These are phyloP conservation scores for Trichoderma sp. DNA, from an alignment of 2,329 filamentous ascomycete species.

Conservation along the genomic window DNA sequence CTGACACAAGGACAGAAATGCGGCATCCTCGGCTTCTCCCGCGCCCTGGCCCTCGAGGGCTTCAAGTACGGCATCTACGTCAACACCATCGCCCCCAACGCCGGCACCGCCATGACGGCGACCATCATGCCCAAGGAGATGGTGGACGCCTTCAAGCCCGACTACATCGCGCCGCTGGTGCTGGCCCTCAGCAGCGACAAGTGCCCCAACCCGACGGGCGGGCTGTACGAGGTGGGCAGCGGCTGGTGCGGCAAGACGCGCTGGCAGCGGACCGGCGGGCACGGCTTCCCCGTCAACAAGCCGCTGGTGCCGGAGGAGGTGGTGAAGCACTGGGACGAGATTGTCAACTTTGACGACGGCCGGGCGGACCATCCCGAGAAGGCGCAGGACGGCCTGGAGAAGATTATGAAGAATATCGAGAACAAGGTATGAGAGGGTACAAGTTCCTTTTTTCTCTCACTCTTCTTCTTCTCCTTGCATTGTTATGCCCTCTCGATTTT, in stretches of 20 bases:
- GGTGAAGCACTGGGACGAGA: conserved; percentile 71
- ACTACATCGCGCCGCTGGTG: conserved; percentile 94
- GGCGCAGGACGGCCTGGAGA: conserved; percentile 73
- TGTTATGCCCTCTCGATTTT: background rate
- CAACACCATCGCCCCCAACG: conserved; percentile 97
- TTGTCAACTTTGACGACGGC: conserved; percentile 84
- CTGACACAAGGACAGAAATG: conserved; percentile 63
- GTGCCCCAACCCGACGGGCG: conserved; percentile 81
- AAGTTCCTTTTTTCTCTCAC: background rate
- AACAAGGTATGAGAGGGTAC: conserved; percentile 42
- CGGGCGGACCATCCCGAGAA: conserved; percentile 85
- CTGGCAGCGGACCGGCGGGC: conserved; percentile 90
- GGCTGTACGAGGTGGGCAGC: conserved; percentile 90
- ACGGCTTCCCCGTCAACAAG: conserved; percentile 87
- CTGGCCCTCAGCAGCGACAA: conserved; percentile 83
- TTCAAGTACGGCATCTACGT: conserved; percentile 97
- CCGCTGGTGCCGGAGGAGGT: conserved; percentile 84
- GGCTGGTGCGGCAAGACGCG: conserved; percentile 91
- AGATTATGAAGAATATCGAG: conserved; percentile 77
- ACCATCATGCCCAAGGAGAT: conserved; percentile 96
- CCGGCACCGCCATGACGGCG: conserved; percentile 91
- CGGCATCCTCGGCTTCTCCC: conserved; percentile 93
- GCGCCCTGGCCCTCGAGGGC: conserved; percentile 88
- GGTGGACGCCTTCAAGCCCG: conserved; percentile 98
- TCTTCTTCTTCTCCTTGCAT: background rate